Evolutionary conservation across 306 rosid species (phyloP).

Genomic region (Bauhinia variegata): DNA sequence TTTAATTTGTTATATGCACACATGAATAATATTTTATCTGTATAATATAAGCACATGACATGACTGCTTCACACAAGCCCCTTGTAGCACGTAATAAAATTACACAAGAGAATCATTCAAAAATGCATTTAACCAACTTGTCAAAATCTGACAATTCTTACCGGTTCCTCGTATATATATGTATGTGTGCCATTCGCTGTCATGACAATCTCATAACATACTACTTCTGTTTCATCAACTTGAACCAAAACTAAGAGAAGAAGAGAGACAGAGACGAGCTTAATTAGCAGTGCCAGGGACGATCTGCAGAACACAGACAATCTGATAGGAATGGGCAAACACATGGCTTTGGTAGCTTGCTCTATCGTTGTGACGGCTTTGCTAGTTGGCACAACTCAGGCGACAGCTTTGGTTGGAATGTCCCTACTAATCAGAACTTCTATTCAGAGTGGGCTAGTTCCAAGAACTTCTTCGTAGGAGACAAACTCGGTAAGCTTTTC

Average conservation of each 20-base stretch:
- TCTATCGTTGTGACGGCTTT: conserved; percentile 23
- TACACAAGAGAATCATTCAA: neutral
- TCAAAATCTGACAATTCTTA: no score
- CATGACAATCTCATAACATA: neutral
- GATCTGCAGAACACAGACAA: conserved; percentile 19
- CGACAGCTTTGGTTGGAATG: conserved; percentile 39
- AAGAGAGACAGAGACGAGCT: neutral
- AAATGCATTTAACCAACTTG: neutral
- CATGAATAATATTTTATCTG: neutral
- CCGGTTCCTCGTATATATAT: no score
- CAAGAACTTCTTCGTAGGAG: conserved; percentile 30
- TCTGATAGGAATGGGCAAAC: neutral
- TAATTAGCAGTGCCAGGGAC: neutral
- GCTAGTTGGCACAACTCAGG: conserved; percentile 29
- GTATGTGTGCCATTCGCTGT: neutral
- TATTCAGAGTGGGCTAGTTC: conserved; percentile 34
- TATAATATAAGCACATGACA: neutral
- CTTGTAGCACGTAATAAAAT: neutral
- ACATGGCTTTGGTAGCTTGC: conserved; percentile 24
- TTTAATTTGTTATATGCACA: no score
- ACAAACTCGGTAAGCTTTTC: conserved; percentile 21
- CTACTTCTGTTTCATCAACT: neutral
- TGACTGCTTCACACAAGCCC: neutral
- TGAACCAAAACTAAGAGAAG: neutral
- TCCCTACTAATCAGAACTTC: conserved; percentile 27